Evolutionary conservation across 106 monocot genomes (phyloP), one percentile per base, ranked within the genome.

Genomic region (Dioscorea dumetorum): DNA sequence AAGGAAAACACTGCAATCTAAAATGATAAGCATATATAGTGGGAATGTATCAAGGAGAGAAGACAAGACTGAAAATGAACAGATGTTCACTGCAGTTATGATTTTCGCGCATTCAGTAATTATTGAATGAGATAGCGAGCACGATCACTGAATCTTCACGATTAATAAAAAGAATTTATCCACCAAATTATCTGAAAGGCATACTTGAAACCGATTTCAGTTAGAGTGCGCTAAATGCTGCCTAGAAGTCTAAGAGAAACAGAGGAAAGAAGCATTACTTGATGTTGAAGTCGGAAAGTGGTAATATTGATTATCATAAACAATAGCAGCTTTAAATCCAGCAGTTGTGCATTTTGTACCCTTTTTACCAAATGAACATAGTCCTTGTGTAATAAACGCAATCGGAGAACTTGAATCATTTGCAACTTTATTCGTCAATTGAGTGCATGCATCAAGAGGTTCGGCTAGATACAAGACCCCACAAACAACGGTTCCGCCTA

Each of bases 361-460:
- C 81, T 95, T 95, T 13, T 82, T 83, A 73, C 85, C 83, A 80
- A 91, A 95, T 67, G 81, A 62, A 73, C 95, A 95, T 24, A 73
- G 86, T 50, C 95, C 95, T 78, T 91, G 81, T 65, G 84, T 73
- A 67, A 88, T 85, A 70, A 95, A 68, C 48, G 67, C 86, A 78
- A 91, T 91, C 60, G 81, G 72, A 49, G 80, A 78, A 72, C 24
- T 66, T 67, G 74, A 48, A 67, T 67, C 80, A 66, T 74, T 77
- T 34, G 31, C 60, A 48, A 76, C 60, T 67, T 76, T 70, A 82
- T 79, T 84, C 57, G 76, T 82, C 66, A 95, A 74, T 6, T 68
- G 76, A 74, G 75, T 71, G 23, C 95, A 95, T 17, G 95, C 88
- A 80, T 88, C 78, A 41, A 95, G 68, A 72, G 95, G 95, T 22